Evolutionary conservation across 225 moss, liverwort and hornwort species (phyloP).

Genomic region (Sphagnum contortum): DNA sequence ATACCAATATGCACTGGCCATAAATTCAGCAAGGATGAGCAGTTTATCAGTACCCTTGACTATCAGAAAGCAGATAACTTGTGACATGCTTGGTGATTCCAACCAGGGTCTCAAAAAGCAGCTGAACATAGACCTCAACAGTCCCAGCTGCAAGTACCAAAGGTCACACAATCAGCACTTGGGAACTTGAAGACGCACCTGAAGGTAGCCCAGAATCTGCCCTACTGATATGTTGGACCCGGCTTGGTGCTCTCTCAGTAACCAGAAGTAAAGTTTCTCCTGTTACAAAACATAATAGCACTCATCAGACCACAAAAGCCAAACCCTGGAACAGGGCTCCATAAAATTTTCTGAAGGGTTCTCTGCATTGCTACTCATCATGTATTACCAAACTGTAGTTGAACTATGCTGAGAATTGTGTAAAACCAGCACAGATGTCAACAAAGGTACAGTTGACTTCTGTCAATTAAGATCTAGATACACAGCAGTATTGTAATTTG

Average conservation of each 20-base stretch:
- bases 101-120: neutral
- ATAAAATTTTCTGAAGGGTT: no score
- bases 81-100: neutral
- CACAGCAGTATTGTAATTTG: no score
- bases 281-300: constrained; percentile 14
- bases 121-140: neutral
- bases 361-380: no score
- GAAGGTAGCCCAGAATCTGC: constrained; percentile 39
- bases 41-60: neutral
- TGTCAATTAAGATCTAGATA: no score
- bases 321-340: no score
- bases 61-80: neutral
- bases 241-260: constrained; percentile 50
- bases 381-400: no score
- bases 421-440: no score
- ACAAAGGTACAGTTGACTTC: no score
- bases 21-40: no score
- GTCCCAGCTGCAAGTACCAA: neutral
- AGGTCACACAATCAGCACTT: neutral
- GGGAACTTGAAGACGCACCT: constrained; percentile 15
- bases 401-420: no score
- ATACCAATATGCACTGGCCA: neutral
- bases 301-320: no score
- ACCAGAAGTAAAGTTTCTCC: constrained; percentile 54
- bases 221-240: constrained; percentile 40